Base-by-base conservation (phyloP, 352 stramenopile genomes). In the Lagenidium sp. region DNA sequence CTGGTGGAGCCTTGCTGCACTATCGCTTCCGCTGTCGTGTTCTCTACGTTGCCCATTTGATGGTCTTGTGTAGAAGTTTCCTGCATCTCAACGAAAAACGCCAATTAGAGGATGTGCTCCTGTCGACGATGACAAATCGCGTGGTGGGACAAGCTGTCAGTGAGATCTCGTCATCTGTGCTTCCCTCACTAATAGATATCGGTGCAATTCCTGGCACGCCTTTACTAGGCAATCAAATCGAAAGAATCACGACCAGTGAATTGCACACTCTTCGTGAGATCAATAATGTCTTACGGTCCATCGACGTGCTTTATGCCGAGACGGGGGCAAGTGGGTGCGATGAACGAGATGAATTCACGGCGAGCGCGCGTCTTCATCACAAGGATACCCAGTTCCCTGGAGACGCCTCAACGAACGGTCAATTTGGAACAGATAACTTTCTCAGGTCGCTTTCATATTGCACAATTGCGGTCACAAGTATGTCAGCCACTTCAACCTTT, bases 251-350 rank as follows among this genome's bases (percentile, higher is more conserved):
- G 0, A 26, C 50, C 4, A 54, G 41, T 4, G 64, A 76, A 21
- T 39, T 76, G 1, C 46, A 59, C 15, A 67, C 64, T 6, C 36
- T 76, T 8, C 50, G 53, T 11, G 64, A 71, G 10, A 60, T 76
- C 45, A 64, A 63, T 37, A 36, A 61, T 20, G 47, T 49, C 0
- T 23, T 76, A 26, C 60, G 64, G 15, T 34, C 60, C 1, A 55
- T 76, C 12, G 64, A 72, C 30, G 44, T 69, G 4, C 47, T 76
- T 1, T 76, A 76, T 41, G 59, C 56, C 2, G n/a, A n/a, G n/a
- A n/a, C n/a, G n/a, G n/a, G n/a, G n/a, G n/a, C n/a, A n/a, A n/a
- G n/a, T n/a, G n/a, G n/a, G n/a, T n/a, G n/a, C n/a, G n/a, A n/a
- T n/a, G n/a, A n/a, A n/a, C n/a, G n/a, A n/a, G n/a, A n/a, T n/a